Evolutionary conservation across 192 early-diverging fungal species (phyloP).

Genomic region (Coemansia sp.): DNA sequence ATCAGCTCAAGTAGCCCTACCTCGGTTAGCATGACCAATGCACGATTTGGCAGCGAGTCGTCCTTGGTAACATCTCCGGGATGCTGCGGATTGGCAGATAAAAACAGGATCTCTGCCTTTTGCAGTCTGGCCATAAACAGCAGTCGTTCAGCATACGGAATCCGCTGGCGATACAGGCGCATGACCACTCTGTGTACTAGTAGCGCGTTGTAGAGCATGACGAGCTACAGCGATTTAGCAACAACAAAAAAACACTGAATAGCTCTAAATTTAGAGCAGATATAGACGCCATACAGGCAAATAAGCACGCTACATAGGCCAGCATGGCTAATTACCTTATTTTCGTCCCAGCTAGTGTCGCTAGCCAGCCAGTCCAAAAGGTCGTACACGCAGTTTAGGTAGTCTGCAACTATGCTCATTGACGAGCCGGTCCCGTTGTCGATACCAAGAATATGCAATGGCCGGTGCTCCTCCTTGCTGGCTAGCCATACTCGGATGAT

Average conservation of each 20-base stretch:
- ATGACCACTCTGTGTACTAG: constrained; percentile 30
- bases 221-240: constrained; percentile 23
- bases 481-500: constrained; percentile 41
- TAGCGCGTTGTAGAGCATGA: constrained; percentile 38
- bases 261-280: too few relatives aligned
- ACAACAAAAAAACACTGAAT: too few relatives aligned
- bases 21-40: constrained; percentile 39
- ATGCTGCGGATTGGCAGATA: constrained; percentile 8
- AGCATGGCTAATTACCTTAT: constrained; percentile 27
- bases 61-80: constrained; percentile 14
- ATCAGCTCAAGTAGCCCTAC: constrained; percentile 1
- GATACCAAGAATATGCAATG: constrained; percentile 16
- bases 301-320: background rate
- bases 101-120: constrained; percentile 8
- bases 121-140: constrained; percentile 36
- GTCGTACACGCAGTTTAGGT: constrained; percentile 22
- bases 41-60: constrained; percentile 32
- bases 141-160: constrained; percentile 1
- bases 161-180: constrained; percentile 23
- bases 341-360: constrained; percentile 27
- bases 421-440: background rate
- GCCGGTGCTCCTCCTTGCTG: constrained; percentile 44
- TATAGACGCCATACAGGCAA: too few relatives aligned
- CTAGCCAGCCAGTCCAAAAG: constrained; percentile 33
- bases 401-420: constrained; percentile 11